Percentiles rank a stretch among this genome's conserved stretches.
Evolutionary conservation across 768 basidiomycete genomes (phyloP).

Genomic region (Lactarius sanguifluus): DNA sequence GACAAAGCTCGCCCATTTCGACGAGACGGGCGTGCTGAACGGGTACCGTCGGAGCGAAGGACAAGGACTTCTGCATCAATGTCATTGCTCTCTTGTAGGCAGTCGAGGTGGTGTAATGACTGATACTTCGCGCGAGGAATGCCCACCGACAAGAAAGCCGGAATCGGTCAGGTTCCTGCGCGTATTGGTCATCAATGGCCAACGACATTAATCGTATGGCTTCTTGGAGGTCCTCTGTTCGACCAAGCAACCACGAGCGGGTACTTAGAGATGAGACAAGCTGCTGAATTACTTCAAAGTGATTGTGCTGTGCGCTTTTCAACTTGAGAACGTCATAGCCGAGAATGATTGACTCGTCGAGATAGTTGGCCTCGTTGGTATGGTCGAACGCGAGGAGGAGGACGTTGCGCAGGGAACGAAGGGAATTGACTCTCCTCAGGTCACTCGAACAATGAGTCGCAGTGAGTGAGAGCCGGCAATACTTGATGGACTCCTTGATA

Average conservation of each 20-base stretch:
- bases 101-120: neutral
- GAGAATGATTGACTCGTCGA: neutral
- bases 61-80: neutral
- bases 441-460: too few species aligned
- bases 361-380: neutral
- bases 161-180: neutral
- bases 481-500: too few species aligned
- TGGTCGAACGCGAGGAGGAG: neutral
- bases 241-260: neutral
- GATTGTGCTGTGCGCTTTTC: neutral
- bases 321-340: neutral
- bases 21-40: neutral
- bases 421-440: too few species aligned
- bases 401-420: too few species aligned
- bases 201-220: neutral
- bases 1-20: neutral
- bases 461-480: too few species aligned
- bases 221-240: neutral
- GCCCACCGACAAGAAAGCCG: neutral
- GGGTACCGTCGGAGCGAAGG: neutral
- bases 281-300: fast-evolving
- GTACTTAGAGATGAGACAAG: neutral
- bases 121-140: neutral
- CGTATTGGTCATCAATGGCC: neutral
- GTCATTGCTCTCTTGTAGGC: neutral